These are phyloP conservation scores for Vaccinium macrocarpon DNA, from an alignment of 148 eudicot species.

Conservation along the genomic window DNA sequence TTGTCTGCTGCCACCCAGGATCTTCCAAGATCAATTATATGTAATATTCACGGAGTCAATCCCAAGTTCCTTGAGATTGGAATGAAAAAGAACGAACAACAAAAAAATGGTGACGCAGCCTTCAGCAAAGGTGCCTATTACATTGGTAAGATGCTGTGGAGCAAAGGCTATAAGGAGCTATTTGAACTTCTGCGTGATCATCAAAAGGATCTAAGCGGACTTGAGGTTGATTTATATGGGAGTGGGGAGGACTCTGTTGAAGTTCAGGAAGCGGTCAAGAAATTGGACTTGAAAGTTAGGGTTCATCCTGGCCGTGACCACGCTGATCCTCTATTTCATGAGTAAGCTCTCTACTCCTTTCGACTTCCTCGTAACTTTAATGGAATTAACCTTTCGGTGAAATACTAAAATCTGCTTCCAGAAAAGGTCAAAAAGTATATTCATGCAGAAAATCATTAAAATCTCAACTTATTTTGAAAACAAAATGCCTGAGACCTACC, in stretches of 20 bases:
- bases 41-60: slow-evolving; percentile 98
- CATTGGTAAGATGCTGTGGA: slow-evolving; percentile 98
- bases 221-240: slow-evolving; percentile 83
- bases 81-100: slow-evolving; percentile 67
- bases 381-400: neutral
- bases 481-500: neutral
- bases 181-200: slow-evolving; percentile 67
- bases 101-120: slow-evolving; percentile 35
- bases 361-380: neutral
- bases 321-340: slow-evolving; percentile 85
- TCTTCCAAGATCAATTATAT: slow-evolving; percentile 80
- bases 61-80: slow-evolving; percentile 93
- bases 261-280: slow-evolving; percentile 61
- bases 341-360: slow-evolving; percentile 47
- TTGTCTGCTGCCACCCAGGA: slow-evolving; percentile 95
- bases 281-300: slow-evolving; percentile 52
- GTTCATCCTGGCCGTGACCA: slow-evolving; percentile 95
- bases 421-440: neutral
- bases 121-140: slow-evolving; percentile 84
- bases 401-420: neutral
- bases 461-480: neutral
- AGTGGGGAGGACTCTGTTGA: slow-evolving; percentile 85
- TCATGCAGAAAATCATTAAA: neutral
- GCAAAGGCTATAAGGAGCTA: slow-evolving; percentile 85
- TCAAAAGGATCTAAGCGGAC: slow-evolving; percentile 64